Conservation (phyloP, 2,329 filamentous ascomycete genomes). For the Pseudonectria foliicola region DNA sequence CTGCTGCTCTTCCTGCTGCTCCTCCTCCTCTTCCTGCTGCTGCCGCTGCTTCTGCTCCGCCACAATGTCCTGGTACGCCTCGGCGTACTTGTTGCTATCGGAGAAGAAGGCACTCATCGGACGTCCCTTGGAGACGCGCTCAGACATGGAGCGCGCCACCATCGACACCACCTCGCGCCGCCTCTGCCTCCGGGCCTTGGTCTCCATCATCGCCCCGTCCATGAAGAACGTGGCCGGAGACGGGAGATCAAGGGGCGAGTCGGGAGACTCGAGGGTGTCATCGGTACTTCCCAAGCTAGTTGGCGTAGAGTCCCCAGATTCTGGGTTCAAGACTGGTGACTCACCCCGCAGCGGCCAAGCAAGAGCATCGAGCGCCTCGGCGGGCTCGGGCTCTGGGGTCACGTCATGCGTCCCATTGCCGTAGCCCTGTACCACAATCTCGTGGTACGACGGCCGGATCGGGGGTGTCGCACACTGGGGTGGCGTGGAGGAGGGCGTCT, state of each 20-base stretch:
- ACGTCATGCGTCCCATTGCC: slow-evolving; percentile 44
- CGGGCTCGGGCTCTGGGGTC: slow-evolving; percentile 13
- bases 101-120: slow-evolving; percentile 23
- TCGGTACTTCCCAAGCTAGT: slow-evolving; percentile 21
- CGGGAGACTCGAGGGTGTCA: slow-evolving; percentile 19
- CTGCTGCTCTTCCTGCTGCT: too few species aligned
- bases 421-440: slow-evolving; percentile 47
- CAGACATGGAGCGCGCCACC: slow-evolving; percentile 19
- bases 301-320: slow-evolving; percentile 13
- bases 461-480: slow-evolving; percentile 10
- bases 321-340: slow-evolving; percentile 21
- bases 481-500: slow-evolving; percentile 12
- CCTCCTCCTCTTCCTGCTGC: slow-evolving; percentile 1
- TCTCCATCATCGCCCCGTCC: slow-evolving; percentile 8
- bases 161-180: slow-evolving; percentile 22
- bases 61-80: slow-evolving; percentile 18
- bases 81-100: slow-evolving; percentile 20
- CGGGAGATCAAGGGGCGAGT: slow-evolving; percentile 13
- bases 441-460: slow-evolving; percentile 31
- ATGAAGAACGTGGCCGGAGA: slow-evolving; percentile 11
- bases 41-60: slow-evolving; percentile 9
- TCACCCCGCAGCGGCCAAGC: slow-evolving; percentile 16
- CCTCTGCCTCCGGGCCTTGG: slow-evolving; percentile 20
- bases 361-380: slow-evolving; percentile 3
- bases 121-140: slow-evolving; percentile 18